Conservation (phyloP, 148 eudicot genomes). For the Cornus suecica region DNA sequence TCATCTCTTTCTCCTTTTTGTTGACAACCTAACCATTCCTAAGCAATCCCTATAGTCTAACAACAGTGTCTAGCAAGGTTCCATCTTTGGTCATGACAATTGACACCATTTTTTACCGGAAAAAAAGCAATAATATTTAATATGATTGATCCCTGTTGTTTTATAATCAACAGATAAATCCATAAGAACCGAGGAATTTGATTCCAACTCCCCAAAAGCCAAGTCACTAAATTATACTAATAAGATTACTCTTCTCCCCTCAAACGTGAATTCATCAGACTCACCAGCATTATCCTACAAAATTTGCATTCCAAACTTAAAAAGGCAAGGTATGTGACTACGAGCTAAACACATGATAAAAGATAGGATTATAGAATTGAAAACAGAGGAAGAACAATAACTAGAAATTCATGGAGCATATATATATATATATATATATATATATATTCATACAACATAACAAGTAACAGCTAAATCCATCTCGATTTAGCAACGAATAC, state of each 20-base stretch:
- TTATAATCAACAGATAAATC: neutral
- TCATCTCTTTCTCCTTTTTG: neutral
- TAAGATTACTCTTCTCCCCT: neutral
- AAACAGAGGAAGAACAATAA: neutral
- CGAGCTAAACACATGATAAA: neutral
- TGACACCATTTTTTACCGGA: neutral
- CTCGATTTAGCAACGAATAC: neutral
- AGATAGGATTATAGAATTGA: neutral
- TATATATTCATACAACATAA: neutral
- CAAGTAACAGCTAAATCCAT: no score
- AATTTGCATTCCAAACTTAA: neutral
- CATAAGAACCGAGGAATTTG: neutral
- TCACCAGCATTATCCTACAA: neutral
- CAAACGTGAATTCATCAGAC: neutral
- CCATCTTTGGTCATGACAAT: neutral
- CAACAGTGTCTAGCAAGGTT: neutral
- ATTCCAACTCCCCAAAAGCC: neutral
- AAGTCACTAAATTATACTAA: no score
- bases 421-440: no score
- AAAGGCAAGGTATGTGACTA: no score
- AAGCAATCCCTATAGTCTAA: neutral
- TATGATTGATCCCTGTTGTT: no score
- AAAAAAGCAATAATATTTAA: neutral
- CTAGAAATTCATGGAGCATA: neutral
- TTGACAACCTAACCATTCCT: neutral